Percentiles rank a stretch among this genome's conserved stretches.
Conservation (phyloP, 768 basidiomycete species). For the Agrocybe praecox region DNA sequence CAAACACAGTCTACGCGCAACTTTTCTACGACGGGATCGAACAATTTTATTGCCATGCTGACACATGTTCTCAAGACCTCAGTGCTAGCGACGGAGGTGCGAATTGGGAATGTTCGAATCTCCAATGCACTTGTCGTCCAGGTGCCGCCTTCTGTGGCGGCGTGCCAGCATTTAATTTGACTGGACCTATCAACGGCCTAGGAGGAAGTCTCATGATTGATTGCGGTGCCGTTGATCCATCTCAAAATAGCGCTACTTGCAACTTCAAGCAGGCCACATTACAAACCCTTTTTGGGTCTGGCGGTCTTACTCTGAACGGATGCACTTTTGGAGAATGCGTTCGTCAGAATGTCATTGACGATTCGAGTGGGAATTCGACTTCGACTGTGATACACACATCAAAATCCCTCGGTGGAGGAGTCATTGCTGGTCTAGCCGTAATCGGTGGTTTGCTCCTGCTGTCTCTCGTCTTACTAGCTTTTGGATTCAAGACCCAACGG, state of each 20-base stretch:
- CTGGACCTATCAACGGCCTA: conserved; percentile 65
- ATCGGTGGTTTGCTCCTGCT: conserved; percentile 67
- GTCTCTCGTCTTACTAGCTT: conserved; percentile 57
- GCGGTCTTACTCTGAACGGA: conserved; percentile 70
- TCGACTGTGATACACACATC: conserved; percentile 29
- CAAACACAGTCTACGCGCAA: conserved; percentile 63
- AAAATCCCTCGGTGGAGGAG: conserved; percentile 70
- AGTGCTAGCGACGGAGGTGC: conserved; percentile 38
- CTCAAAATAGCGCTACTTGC: conserved; percentile 59
- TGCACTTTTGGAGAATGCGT: conserved; percentile 93
- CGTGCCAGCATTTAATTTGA: conserved; percentile 46
- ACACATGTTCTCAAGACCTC: conserved; percentile 66
- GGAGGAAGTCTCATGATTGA: conserved; percentile 66
- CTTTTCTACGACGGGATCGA: conserved; percentile 81
- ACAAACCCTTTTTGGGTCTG: conserved; percentile 67
- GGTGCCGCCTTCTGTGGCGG: conserved; percentile 79
- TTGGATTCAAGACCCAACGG: conserved; percentile 65
- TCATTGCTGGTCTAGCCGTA: conserved; percentile 89
- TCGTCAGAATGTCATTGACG: conserved; percentile 75
- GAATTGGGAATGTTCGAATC: conserved; percentile 72
- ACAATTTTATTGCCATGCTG: conserved; percentile 85
- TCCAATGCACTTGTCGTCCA: conserved; percentile 73
- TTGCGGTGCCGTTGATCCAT: conserved; percentile 53
- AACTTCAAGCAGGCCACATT: conserved; percentile 75
- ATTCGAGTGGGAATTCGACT: conserved; percentile 38